Conservation (phyloP, 2,329 filamentous ascomycete species). For the Pseudogymnoascus sp. region DNA sequence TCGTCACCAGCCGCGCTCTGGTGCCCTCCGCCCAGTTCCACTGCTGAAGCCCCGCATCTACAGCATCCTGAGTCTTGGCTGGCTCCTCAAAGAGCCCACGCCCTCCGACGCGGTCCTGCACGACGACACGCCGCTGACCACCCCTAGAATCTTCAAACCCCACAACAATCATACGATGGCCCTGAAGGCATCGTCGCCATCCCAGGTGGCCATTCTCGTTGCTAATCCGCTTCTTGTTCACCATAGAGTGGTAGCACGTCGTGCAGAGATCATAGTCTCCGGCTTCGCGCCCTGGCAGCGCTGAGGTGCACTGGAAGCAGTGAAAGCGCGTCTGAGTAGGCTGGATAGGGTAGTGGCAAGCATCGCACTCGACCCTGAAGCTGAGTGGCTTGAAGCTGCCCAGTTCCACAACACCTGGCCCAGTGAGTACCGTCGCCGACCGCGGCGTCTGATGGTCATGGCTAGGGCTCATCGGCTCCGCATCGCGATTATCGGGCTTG, state of each 20-base stretch:
- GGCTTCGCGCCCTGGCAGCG: conserved; percentile 27
- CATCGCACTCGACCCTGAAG: conserved; percentile 69
- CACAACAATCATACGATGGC: conserved; percentile 78
- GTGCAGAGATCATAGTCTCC: conserved; percentile 87
- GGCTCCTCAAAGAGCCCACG: conserved; percentile 53
- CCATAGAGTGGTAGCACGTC: conserved; percentile 64
- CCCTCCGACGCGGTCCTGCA: conserved; percentile 71
- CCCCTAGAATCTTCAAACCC: conserved; percentile 63
- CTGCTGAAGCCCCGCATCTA: conserved; percentile 33
- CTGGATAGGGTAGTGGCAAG: conserved; percentile 66
- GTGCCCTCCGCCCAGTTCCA: conserved; percentile 44
- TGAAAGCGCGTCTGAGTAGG: conserved; percentile 66
- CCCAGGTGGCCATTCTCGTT: conserved; percentile 68
- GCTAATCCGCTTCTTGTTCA: conserved; percentile 55
- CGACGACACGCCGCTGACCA: conserved; percentile 59
- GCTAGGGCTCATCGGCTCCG: conserved; percentile 33
- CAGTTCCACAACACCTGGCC: conserved; percentile 37
- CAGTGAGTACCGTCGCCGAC: conserved; percentile 41
- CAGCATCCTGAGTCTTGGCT: conserved; percentile 22
- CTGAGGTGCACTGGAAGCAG: conserved; percentile 63
- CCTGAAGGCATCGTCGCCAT: conserved; percentile 73
- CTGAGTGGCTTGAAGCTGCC: conserved; percentile 56
- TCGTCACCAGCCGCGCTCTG: conserved; percentile 39
- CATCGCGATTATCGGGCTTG: conserved; percentile 29
- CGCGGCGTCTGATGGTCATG: conserved; percentile 36